A percentile compares a stretch with the other conserved stretches of the same genome.
These are phyloP conservation scores for Jamesozyma hellenica DNA, from an alignment of 805 yeast species.

Conservation along the genomic window DNA sequence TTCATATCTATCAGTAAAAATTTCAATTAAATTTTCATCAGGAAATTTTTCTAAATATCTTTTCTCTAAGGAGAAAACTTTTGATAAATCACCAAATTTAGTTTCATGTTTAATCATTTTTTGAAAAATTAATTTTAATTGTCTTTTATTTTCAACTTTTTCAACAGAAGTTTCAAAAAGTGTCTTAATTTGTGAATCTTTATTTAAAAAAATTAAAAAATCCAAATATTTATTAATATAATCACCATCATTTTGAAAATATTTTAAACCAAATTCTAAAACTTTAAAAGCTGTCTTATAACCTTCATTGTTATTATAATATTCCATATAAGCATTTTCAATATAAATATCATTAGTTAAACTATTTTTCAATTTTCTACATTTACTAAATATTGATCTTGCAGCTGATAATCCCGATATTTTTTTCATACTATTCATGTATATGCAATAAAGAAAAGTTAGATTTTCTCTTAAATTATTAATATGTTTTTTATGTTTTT, in stretches of 20 bases:
- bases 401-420: conserved; percentile 60
- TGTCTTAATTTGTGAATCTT: conserved; percentile 66
- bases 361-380: conserved; percentile 46
- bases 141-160: conserved; percentile 28
- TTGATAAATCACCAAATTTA: conserved; percentile 57
- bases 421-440: conserved; percentile 65
- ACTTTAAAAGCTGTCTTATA: conserved; percentile 62
- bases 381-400: conserved; percentile 57
- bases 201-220: conserved; percentile 57
- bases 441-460: conserved; percentile 57
- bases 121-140: conserved; percentile 41
- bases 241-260: conserved; percentile 41
- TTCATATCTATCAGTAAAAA: conserved; percentile 32
- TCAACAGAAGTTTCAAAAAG: conserved; percentile 70
- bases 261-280: conserved; percentile 68
- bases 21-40: conserved; percentile 33
- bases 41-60: conserved; percentile 62
- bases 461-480: conserved; percentile 23
- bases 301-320: conserved; percentile 46
- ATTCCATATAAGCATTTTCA: conserved; percentile 77
- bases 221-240: conserved; percentile 62
- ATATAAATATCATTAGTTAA: conserved; percentile 69
- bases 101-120: conserved; percentile 60
- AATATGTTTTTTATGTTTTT: conserved; percentile 5
- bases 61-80: conserved; percentile 54